These are phyloP conservation scores for Aspergillus piperis DNA, from an alignment of 2,329 filamentous ascomycete genomes.

Conservation along the genomic window DNA sequence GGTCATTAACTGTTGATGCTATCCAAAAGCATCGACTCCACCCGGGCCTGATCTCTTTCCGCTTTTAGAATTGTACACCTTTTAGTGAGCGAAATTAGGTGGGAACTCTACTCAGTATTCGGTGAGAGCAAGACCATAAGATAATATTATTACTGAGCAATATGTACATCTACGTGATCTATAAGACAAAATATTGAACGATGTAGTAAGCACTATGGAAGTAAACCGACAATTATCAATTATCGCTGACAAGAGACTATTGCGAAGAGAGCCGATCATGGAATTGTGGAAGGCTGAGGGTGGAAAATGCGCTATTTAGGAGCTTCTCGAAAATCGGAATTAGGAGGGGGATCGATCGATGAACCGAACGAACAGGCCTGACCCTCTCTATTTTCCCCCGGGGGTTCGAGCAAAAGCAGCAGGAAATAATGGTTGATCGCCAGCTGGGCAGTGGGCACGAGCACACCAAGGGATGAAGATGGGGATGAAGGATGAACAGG, in stretches of 20 bases:
- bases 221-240: not conserved
- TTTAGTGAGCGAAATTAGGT: not conserved
- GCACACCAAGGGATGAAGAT: not conserved
- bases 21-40: not conserved
- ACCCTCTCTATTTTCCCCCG: not conserved
- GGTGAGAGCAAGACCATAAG: not conserved
- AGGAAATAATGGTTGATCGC: not conserved
- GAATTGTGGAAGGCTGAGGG: not conserved
- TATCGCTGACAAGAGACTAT: not conserved
- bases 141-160: not conserved
- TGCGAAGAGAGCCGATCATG: not conserved
- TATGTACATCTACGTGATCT: no score
- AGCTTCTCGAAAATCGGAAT: slow-evolving; percentile 1
- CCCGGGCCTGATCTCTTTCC: slow-evolving; percentile 1
- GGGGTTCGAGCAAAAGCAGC: not conserved
- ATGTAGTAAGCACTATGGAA: not conserved
- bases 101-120: not conserved
- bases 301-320: not conserved
- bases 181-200: not conserved
- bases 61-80: not conserved
- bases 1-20: not conserved
- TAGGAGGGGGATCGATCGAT: not conserved
- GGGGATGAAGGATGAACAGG: not conserved
- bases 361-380: not conserved
- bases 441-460: not conserved